Evolutionary conservation across 1,284 basidiomycete genomes (phyloP).

Genomic region (Mycosarcoma maydis): DNA sequence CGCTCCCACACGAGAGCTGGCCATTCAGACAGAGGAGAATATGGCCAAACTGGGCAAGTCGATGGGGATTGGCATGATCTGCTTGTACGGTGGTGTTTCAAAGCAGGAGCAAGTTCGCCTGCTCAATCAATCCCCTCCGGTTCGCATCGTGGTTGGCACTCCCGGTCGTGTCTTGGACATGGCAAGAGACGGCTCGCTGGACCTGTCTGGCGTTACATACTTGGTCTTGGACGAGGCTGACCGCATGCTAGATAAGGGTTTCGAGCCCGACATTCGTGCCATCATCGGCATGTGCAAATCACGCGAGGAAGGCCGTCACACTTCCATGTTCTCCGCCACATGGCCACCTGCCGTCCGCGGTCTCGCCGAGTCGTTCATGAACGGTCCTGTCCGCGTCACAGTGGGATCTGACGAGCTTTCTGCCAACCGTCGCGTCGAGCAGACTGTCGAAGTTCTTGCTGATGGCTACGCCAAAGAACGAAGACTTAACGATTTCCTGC

Average conservation of each 20-base stretch:
- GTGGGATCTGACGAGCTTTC: slow-evolving; percentile 95
- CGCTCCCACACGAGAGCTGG: slow-evolving; percentile 92
- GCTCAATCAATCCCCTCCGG: slow-evolving; percentile 70
- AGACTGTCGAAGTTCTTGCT: slow-evolving; percentile 87
- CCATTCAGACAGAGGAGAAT: slow-evolving; percentile 91
- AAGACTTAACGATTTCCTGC: slow-evolving; percentile 62
- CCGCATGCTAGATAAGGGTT: slow-evolving; percentile 97
- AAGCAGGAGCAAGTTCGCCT: slow-evolving; percentile 82
- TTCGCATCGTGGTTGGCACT: slow-evolving; percentile 87
- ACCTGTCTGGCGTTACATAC: slow-evolving; percentile 77
- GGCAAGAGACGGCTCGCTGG: slow-evolving; percentile 83
- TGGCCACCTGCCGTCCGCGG: slow-evolving; percentile 97
- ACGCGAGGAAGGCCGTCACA: slow-evolving; percentile 65
- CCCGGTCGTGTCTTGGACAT: slow-evolving; percentile 93
- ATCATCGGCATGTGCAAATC: slow-evolving; percentile 84
- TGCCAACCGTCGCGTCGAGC: slow-evolving; percentile 87
- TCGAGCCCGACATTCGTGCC: slow-evolving; percentile 94
- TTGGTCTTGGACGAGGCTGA: slow-evolving; percentile 97
- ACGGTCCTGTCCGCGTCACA: slow-evolving; percentile 85
- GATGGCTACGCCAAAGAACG: slow-evolving; percentile 87
- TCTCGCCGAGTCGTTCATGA: slow-evolving; percentile 89
- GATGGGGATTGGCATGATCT: slow-evolving; percentile 81
- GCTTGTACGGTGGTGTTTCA: slow-evolving; percentile 89
- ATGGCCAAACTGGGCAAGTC: slow-evolving; percentile 80
- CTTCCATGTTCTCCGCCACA: slow-evolving; percentile 82